These are phyloP conservation scores for Physocladia obscura DNA, from an alignment of 192 early-diverging fungal genomes.

Conservation along the genomic window DNA sequence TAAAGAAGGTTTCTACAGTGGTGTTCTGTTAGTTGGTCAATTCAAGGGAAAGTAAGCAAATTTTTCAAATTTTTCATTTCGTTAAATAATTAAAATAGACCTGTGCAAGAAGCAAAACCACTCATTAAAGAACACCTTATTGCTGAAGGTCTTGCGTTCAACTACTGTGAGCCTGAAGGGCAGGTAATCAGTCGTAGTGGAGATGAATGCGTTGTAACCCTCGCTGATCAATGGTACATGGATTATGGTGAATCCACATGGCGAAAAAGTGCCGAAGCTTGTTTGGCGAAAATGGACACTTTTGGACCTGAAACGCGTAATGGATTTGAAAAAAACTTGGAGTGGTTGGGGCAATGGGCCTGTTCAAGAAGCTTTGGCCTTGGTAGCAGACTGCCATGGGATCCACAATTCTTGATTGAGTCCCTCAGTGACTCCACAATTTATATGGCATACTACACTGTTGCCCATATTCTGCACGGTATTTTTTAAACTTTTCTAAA, in stretches of 20 bases:
- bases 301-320: constrained; percentile 79
- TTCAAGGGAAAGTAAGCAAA: constrained; percentile 62
- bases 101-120: constrained; percentile 89
- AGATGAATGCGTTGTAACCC: constrained; percentile 95
- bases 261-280: constrained; percentile 69
- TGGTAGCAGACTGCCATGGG: constrained; percentile 92
- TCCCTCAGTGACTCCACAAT: constrained; percentile 97
- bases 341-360: constrained; percentile 96
- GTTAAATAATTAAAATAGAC: constrained; percentile 20
- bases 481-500: not conserved
- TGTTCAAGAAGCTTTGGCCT: constrained; percentile 93
- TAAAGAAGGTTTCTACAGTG: constrained; percentile 97
- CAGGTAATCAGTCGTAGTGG: constrained; percentile 90
- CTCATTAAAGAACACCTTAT: constrained; percentile 78
- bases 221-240: constrained; percentile 98
- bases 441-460: constrained; percentile 99
- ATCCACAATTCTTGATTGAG: constrained; percentile 88
- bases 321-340: constrained; percentile 81
- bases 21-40: constrained; percentile 81
- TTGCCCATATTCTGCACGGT: constrained; percentile 86
- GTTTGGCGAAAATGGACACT: constrained; percentile 77
- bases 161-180: constrained; percentile 93
- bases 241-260: constrained; percentile 73
- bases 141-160: constrained; percentile 69
- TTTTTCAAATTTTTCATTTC: not conserved